Conservation (phyloP, 306 rosid genomes). For the Myrica gale region DNA sequence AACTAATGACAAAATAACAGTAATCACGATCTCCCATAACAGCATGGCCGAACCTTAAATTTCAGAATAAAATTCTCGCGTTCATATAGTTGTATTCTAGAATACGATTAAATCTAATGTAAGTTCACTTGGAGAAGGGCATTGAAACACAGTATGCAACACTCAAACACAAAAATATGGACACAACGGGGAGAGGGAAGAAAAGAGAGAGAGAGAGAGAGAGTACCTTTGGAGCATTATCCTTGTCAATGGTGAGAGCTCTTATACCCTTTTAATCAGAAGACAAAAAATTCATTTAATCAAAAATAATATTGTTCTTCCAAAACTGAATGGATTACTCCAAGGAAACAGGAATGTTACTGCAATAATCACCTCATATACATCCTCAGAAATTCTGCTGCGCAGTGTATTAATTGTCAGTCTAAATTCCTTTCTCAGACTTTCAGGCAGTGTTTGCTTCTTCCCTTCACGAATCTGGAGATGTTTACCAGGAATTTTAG, state of each 20-base stretch:
- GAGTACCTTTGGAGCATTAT: conserved; percentile 88
- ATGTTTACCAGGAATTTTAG: conserved; percentile 21
- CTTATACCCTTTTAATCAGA: conserved; percentile 73
- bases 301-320: neutral
- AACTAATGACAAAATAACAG: neutral
- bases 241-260: conserved; percentile 91
- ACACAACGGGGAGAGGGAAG: neutral
- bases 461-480: conserved; percentile 78
- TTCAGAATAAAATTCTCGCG: too few species aligned
- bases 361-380: conserved; percentile 72
- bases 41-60: too few species aligned
- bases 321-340: neutral
- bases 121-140: too few species aligned
- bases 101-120: too few species aligned
- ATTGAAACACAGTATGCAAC: neutral
- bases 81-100: too few species aligned
- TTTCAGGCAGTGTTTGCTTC: conserved; percentile 68
- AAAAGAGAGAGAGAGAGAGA: conserved; percentile 6
- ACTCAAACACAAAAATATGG: neutral
- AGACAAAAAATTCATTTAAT: conserved; percentile 35
- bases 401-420: conserved; percentile 69
- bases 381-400: conserved; percentile 64
- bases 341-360: conserved; percentile 4
- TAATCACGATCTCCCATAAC: neutral
- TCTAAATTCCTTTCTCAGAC: conserved; percentile 78